Conservation (phyloP, 306 rosid species). For the Alnus glutinosa region DNA sequence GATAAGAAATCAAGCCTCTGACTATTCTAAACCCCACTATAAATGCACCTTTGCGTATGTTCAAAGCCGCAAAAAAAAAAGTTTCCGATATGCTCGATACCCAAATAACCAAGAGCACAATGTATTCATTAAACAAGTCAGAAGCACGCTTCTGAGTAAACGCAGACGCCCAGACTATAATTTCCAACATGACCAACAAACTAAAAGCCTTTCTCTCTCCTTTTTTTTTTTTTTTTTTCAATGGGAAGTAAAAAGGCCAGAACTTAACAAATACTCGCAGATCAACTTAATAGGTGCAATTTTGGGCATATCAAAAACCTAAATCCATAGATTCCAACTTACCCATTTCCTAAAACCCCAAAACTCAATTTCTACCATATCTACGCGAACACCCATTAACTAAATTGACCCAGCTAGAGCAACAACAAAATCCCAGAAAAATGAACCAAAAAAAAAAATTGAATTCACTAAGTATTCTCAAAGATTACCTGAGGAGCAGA, state of each 20-base stretch:
- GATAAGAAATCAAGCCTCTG: not conserved
- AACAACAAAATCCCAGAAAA: slow-evolving; percentile 16
- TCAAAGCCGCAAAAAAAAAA: not conserved
- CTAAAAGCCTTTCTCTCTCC: not conserved
- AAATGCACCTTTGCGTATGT: slow-evolving; percentile 1
- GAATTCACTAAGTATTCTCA: slow-evolving; percentile 2
- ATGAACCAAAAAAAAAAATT: not conserved
- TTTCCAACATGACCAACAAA: not conserved
- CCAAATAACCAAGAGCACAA: slow-evolving; percentile 4
- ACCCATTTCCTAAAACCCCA: not conserved
- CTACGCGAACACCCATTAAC: slow-evolving; percentile 4
- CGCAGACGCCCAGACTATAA: not conserved
- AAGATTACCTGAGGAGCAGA: slow-evolving; percentile 71
- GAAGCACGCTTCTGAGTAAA: not conserved
- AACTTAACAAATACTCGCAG: not conserved
- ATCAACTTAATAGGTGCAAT: not conserved
- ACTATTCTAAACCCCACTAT: slow-evolving; percentile 15
- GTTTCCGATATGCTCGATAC: slow-evolving; percentile 7
- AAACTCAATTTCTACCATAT: not conserved
- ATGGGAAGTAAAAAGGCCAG: not conserved
- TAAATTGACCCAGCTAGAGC: slow-evolving; percentile 12
- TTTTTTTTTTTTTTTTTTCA: not conserved
- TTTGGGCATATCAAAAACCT: slow-evolving; percentile 1
- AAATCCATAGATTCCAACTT: not conserved
- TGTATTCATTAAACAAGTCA: not conserved